phyloP scores from a whole-genome alignment of 768 basidiomycete genomes.

The Sutorius australiensis region DNA sequence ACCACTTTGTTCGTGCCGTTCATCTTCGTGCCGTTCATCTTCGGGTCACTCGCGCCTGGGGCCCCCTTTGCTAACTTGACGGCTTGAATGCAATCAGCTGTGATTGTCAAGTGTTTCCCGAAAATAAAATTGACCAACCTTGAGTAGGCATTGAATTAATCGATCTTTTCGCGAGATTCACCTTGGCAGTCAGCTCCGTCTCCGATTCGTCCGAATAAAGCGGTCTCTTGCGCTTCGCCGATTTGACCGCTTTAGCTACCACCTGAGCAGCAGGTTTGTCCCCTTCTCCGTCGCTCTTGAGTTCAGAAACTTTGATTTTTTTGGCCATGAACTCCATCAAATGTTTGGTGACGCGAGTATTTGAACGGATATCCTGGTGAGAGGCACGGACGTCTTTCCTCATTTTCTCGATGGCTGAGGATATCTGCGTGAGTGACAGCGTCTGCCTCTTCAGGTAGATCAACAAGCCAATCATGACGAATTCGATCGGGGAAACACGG shows the following conservation, averaged over 20 bases:
- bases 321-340: slow-evolving; percentile 32
- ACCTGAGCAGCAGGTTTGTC: slow-evolving; percentile 24
- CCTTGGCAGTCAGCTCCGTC: slow-evolving; percentile 11
- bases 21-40: slow-evolving; percentile 6
- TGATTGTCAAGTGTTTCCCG: not conserved
- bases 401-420: slow-evolving; percentile 40
- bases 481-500: slow-evolving; percentile 42
- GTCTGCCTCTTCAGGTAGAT: slow-evolving; percentile 34
- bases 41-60: not conserved
- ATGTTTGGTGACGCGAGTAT: slow-evolving; percentile 33
- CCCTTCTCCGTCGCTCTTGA: slow-evolving; percentile 31
- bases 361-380: slow-evolving; percentile 40
- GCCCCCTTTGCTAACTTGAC: slow-evolving; percentile 9
- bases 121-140: slow-evolving; percentile 15
- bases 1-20: slow-evolving; percentile 5
- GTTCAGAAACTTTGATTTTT: slow-evolving; percentile 31
- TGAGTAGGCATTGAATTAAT: not conserved
- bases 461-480: slow-evolving; percentile 42
- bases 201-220: slow-evolving; percentile 25
- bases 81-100: slow-evolving; percentile 11
- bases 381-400: slow-evolving; percentile 36
- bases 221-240: slow-evolving; percentile 27
- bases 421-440: slow-evolving; percentile 39
- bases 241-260: slow-evolving; percentile 9
- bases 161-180: slow-evolving; percentile 10